Conservation (phyloP, 345 rosid genomes). For the Eucalyptus grandis region DNA sequence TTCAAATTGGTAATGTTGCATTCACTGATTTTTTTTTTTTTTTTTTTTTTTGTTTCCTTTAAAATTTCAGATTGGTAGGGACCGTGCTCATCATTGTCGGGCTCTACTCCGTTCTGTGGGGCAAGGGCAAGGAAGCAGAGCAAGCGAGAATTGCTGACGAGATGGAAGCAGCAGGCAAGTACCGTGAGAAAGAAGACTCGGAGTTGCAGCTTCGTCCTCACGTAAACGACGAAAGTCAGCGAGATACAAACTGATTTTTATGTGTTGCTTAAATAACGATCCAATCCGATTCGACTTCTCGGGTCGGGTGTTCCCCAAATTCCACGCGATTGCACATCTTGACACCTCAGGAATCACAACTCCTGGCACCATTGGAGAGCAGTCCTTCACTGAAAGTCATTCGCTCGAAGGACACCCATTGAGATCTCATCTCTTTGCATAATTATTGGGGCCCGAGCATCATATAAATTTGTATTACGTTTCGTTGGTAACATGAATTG, state of each 20-base stretch:
- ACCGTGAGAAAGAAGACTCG: neutral
- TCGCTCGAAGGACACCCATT: neutral
- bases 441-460: neutral
- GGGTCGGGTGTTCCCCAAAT: neutral
- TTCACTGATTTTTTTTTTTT: neutral
- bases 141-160: neutral
- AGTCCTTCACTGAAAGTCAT: neutral
- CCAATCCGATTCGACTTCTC: neutral
- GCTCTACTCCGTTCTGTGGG: conserved; percentile 79
- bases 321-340: neutral
- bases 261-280: neutral
- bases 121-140: conserved; percentile 47
- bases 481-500: neutral
- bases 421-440: neutral
- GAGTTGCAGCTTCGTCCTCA: neutral
- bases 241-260: neutral
- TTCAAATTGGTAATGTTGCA: neutral
- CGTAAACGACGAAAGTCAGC: neutral
- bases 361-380: neutral
- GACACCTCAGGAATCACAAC: neutral
- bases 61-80: conserved; percentile 38
- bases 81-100: conserved; percentile 58
- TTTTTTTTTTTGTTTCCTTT: neutral
- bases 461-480: neutral
- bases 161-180: neutral